These are phyloP conservation scores for Antarctomyces pellizariae DNA, from an alignment of 495 filamentous ascomycete species.

Conservation along the genomic window DNA sequence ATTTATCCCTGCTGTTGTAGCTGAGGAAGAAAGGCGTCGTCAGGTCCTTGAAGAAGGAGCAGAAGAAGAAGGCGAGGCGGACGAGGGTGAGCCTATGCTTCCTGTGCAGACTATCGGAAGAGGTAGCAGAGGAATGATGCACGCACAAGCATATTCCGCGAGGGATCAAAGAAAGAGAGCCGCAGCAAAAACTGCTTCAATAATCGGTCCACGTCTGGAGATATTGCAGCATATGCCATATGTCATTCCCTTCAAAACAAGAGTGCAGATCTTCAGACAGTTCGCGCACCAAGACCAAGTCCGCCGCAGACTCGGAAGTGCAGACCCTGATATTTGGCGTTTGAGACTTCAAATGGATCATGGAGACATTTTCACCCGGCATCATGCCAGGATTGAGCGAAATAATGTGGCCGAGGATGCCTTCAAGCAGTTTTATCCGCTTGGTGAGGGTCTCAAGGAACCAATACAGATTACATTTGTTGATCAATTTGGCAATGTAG, in stretches of 20 bases:
- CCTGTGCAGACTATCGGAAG: too few species aligned
- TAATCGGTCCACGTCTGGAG: constrained; percentile 64
- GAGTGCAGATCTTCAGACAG: constrained; percentile 83
- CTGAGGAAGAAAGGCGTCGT: constrained; percentile 66
- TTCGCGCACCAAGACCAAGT: constrained; percentile 71
- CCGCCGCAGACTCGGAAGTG: constrained; percentile 45
- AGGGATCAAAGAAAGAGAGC: constrained; percentile 38
- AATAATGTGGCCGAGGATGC: constrained; percentile 74
- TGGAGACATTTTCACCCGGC: constrained; percentile 29
- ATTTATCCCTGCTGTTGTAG: constrained; percentile 68
- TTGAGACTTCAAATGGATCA: constrained; percentile 25
- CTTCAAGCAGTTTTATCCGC: constrained; percentile 55
- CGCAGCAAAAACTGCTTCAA: constrained; percentile 41
- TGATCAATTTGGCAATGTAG: constrained; percentile 63
- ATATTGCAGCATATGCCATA: constrained; percentile 94
- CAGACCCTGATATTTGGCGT: constrained; percentile 65
- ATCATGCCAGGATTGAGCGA: constrained; percentile 62
- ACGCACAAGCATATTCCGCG: constrained; percentile 24
- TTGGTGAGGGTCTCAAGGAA: constrained; percentile 73
- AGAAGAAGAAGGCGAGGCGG: constrained; percentile 23
- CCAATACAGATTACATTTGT: constrained; percentile 96
- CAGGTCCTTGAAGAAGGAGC: constrained; percentile 24
- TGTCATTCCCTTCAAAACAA: constrained; percentile 75
- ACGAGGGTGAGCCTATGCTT: constrained; percentile 10
- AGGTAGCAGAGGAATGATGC: constrained; percentile 7